Percentiles rank a stretch among this genome's conserved stretches.
Conservation (phyloP, 192 early-diverging fungal genomes). For the Chytriomyces sp. region DNA sequence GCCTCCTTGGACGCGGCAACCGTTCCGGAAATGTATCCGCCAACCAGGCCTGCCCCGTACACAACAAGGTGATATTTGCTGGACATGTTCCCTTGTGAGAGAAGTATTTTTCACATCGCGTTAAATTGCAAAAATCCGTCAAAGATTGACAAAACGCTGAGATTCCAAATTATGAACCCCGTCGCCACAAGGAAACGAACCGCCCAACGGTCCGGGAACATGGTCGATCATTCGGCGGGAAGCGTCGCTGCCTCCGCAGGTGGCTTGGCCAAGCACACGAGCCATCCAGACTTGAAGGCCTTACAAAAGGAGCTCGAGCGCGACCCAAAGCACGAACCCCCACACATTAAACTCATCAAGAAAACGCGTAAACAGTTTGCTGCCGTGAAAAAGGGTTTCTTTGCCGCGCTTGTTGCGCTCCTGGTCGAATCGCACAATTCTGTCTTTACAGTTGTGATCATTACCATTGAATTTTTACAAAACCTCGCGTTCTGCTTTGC, state of each 20-base stretch:
- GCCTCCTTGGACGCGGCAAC: constrained; percentile 18
- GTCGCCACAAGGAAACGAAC: too few species aligned
- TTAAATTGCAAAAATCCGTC: too few species aligned
- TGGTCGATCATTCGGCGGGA: too few species aligned
- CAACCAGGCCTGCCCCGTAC: constrained; percentile 48
- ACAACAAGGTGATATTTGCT: constrained; percentile 22
- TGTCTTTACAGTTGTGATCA: constrained; percentile 6
- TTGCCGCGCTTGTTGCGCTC: constrained; percentile 34
- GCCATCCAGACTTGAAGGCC: constrained; percentile 14
- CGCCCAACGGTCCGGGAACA: too few species aligned
- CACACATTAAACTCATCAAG: constrained; percentile 3
- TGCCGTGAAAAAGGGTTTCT: constrained; percentile 38
- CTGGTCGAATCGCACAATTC: constrained; percentile 39
- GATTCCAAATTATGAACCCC: too few species aligned
- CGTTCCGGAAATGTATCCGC: constrained; percentile 44
- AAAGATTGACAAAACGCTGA: too few species aligned
- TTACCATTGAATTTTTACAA: constrained; percentile 38
- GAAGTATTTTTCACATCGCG: too few species aligned
- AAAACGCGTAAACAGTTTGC: background rate
- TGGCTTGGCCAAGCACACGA: background rate
- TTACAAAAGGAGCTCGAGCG: constrained; percentile 26
- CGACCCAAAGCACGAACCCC: constrained; percentile 25
- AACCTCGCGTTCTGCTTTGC: constrained; percentile 40
- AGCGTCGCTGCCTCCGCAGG: too few species aligned
- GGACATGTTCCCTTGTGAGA: too few species aligned